These are phyloP conservation scores for Perkinsus marinus DNA, from an alignment of 169 alveolate species.

Conservation along the genomic window DNA sequence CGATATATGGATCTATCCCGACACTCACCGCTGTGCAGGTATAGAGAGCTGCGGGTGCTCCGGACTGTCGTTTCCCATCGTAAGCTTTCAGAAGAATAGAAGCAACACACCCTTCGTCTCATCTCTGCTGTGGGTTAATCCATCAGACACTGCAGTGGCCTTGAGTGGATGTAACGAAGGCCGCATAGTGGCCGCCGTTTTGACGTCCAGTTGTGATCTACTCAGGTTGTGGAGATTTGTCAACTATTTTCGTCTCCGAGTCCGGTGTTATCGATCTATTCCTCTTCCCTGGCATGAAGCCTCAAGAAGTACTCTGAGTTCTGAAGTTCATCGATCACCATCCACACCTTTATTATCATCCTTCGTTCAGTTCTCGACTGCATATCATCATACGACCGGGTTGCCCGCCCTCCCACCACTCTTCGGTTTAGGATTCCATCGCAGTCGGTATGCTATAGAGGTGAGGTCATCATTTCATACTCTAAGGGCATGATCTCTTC, in stretches of 20 bases:
- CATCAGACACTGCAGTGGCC: background rate
- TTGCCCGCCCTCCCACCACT: conserved; percentile 55
- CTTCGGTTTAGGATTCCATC: conserved; percentile 69
- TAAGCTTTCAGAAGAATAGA: too few relatives aligned
- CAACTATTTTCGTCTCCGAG: conserved; percentile 47
- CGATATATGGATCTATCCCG: background rate
- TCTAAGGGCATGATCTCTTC: background rate
- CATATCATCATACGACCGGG: conserved; percentile 44
- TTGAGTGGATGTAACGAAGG: background rate
- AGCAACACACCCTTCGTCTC: background rate
- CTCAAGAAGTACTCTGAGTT: background rate
- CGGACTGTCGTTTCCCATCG: background rate
- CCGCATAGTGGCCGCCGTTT: background rate
- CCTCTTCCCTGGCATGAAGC: conserved; percentile 29
- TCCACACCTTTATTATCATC: background rate
- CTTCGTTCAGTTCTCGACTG: background rate
- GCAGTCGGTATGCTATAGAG: conserved; percentile 64
- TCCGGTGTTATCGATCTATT: conserved; percentile 54
- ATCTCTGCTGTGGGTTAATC: background rate
- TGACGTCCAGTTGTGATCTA: too few relatives aligned
- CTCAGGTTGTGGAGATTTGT: background rate
- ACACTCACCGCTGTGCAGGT: background rate
- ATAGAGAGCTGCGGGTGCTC: background rate
- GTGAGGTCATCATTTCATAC: background rate
- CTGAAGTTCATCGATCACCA: background rate